Evolutionary conservation across 306 rosid species (phyloP).

Genomic region (Glycine soja): DNA sequence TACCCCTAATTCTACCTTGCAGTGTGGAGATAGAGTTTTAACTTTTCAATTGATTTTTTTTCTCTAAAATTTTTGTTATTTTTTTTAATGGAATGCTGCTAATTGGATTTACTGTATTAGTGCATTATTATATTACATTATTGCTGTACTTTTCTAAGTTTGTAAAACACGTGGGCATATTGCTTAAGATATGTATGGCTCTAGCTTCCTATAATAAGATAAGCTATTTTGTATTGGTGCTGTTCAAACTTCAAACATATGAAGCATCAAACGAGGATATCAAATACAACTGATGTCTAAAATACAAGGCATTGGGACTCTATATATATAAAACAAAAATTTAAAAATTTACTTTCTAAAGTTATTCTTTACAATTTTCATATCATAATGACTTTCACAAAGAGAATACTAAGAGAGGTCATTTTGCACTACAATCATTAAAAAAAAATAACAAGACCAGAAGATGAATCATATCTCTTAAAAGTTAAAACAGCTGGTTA

Average conservation of each 20-base stretch:
- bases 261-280: no score
- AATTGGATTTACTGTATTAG: background rate
- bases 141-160: slow-evolving; percentile 15
- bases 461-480: no score
- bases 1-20: background rate
- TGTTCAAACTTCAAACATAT: no score
- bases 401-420: background rate
- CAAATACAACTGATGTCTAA: no score
- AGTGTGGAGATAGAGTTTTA: slow-evolving; percentile 20
- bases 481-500: no score
- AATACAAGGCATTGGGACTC: no score
- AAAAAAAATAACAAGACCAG: background rate
- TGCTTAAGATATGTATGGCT: slow-evolving; percentile 22
- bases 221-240: background rate
- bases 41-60: background rate
- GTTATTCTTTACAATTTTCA: background rate
- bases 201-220: slow-evolving; percentile 33
- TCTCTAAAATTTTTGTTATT: slow-evolving; percentile 8
- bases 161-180: slow-evolving; percentile 17
- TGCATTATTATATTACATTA: slow-evolving; percentile 25
- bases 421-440: background rate
- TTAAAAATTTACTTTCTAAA: background rate
- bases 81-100: background rate
- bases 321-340: no score
- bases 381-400: background rate